Evolutionary conservation across 257 asterid genomes (phyloP), one percentile per base, ranked within the genome.

Genomic region (Oldenlandia corymbosa): DNA sequence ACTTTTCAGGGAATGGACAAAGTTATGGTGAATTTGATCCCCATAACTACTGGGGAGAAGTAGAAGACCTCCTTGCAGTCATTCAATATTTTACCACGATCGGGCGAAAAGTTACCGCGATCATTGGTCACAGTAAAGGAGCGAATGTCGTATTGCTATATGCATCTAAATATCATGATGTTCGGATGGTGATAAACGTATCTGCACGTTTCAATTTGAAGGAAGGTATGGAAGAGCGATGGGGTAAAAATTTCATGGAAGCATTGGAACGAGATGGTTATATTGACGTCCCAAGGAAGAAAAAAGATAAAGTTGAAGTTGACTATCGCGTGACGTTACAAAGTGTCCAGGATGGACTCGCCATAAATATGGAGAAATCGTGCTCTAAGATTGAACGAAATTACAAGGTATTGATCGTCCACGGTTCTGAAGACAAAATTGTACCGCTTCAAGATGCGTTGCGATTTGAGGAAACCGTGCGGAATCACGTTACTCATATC

Each of bases 1-100:
- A 90, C 77, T 90, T 90, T 73, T 72, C 95, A 58, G 95, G 97
- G 68, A 85, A 90, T 62, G 97, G 97, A 96, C 84, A 73, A 59
- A 50, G 56, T 50, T 30, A 50, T 0, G 56, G 16, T 10, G 31
- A 21, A 23, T 50, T 50, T 50, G 2, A 50, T 16, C 24, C 21
- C 31, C 2, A 31, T 17, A 50, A 50, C 32, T 50, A 50, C 56
- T 50, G 56, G 56, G 56, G 56, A 5, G 56, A 50, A 31, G 31
- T 50, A 21, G 56, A 50, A 0, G 56, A 50, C 17, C 31, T 50
- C 0, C 31, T 30, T 21, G 32, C 56, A 9, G 1, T 50, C 31
- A 11, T 50, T 50, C 7, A 7, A 16, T 50, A 50, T 7, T 50
- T 50, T 5, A 50, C 31, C 10, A 2, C 21, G 17, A 21, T 21